Evolutionary conservation across 371 early-diverging fungal species (phyloP).

Genomic region (Mortierella sp.): DNA sequence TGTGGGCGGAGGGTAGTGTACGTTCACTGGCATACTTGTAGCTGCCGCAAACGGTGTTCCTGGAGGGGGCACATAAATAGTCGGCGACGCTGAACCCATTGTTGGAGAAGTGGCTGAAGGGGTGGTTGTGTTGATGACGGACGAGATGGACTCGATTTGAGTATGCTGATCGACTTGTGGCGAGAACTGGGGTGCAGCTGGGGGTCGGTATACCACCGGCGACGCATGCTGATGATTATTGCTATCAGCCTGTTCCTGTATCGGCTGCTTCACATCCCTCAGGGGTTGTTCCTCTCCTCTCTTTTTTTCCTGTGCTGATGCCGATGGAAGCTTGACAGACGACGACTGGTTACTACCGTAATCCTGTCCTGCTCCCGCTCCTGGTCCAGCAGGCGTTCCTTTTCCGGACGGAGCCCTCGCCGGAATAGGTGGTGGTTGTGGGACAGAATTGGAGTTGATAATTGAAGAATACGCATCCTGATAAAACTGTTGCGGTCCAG

Average conservation of each 20-base stretch:
- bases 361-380: not conserved
- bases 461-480: no score
- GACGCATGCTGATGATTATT: not conserved
- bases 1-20: not conserved
- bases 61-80: not conserved
- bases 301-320: not conserved
- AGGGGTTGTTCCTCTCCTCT: not conserved
- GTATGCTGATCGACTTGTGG: not conserved
- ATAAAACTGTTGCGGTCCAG: no score
- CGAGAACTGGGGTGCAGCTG: not conserved
- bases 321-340: not conserved
- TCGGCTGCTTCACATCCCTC: not conserved
- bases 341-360: not conserved
- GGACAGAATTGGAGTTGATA: no score
- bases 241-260: not conserved
- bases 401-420: no score
- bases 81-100: not conserved
- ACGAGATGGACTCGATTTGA: not conserved
- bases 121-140: not conserved
- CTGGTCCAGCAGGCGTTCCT: no score
- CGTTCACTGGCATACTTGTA: not conserved
- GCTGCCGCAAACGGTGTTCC: not conserved
- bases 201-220: not conserved
- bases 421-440: no score
- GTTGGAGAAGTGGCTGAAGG: not conserved